phyloP scores from a whole-genome alignment of 2,329 filamentous ascomycete species.

The Ceratocystis colombiana region DNA sequence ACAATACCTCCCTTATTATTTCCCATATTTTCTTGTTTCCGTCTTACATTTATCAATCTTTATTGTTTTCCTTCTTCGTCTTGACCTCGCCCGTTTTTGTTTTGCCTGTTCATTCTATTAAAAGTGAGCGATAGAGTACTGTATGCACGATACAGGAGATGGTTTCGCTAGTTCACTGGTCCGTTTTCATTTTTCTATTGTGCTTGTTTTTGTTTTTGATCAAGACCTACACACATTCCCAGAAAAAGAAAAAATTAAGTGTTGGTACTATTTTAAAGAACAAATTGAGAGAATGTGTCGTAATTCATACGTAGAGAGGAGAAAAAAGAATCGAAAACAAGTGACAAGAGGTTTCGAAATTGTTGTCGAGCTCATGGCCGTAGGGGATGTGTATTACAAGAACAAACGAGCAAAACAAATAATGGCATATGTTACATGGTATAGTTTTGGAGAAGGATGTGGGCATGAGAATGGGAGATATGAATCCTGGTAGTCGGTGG shows the following conservation, averaged over 20 bases:
- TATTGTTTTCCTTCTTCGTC: neutral
- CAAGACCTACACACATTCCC: neutral
- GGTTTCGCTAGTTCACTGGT: no score
- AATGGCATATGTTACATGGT: slow-evolving; percentile 4
- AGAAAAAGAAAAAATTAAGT: neutral
- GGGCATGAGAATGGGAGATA: neutral
- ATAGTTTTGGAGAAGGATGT: neutral
- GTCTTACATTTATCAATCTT: slow-evolving; percentile 15
- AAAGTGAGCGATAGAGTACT: neutral
- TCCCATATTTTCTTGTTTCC: neutral
- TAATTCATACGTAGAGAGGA: neutral
- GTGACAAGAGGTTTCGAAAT: neutral
- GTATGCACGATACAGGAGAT: neutral
- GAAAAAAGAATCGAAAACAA: neutral
- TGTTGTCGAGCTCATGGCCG: slow-evolving; percentile 3
- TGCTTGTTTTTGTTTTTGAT: slow-evolving; percentile 8
- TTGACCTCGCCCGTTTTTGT: slow-evolving; percentile 1
- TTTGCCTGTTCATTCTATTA: neutral
- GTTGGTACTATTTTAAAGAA: neutral
- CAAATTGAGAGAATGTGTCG: neutral
- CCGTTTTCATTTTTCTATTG: no score
- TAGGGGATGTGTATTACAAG: slow-evolving; percentile 2
- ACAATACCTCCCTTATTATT: slow-evolving; percentile 6
- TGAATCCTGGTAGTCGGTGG: neutral
- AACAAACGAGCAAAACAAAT: neutral